Base-by-base conservation (phyloP, 345 rosid genomes). In the Ricinus communis region DNA sequence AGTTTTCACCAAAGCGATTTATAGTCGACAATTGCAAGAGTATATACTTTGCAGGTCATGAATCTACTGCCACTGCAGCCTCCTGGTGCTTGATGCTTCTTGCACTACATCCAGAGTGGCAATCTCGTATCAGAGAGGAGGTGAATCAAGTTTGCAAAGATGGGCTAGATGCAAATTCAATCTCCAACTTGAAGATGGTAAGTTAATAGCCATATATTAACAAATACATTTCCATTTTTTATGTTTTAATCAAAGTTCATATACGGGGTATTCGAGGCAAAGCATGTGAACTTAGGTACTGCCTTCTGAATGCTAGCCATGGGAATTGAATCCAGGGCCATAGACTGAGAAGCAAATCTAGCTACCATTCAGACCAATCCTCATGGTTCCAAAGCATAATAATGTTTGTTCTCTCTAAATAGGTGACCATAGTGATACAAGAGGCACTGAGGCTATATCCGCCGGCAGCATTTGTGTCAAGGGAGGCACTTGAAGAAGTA, bases 51-150 rank as follows among this genome's bases (percentile, higher is more conserved):
- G 92, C 96, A 0, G 96, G 96, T 16, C 88, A 88, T 62, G 97
- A 88, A 63, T 72, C 96, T 4, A 90, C 88, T 19, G 93, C 94
- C 0, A 68, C 84, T 47, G 87, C 91, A 16, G 91, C 90, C 65
- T 77, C 94, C 49, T 92, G 97, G 97, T 85, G 89, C 77, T 69
- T 92, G 71, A 88, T 92, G 96, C 88, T 92, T 8, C 96, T 92
- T 0, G 93, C 94, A 58, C 76, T 86, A 8, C 77, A 90, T 73
- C 94, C 97, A 5, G 80, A 83, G 5, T 90, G 97, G 97, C 97
- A 92, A 76, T 67, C 77, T 45, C 84, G 80, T 13, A 82, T 88
- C 43, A 82, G 90, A 5, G 71, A 72, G 5, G 96, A 92, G 78
- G 86, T 86, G 30, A 64, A 73, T 56, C 70, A 62, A 63, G 77